phyloP scores from a whole-genome alignment of 106 monocot species.

The Chionographis japonica region DNA sequence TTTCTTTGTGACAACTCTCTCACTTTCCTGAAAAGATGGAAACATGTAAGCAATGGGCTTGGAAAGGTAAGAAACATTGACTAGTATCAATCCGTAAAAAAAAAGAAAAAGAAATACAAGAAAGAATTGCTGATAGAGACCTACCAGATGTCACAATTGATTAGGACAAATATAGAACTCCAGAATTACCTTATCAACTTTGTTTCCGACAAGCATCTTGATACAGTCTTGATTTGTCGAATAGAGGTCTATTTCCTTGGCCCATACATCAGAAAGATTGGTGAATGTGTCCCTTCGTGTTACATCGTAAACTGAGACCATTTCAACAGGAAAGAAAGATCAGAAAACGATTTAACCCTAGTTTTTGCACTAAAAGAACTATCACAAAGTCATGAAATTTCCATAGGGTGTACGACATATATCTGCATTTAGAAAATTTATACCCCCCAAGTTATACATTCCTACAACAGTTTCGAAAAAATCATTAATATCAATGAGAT shows the following conservation, averaged over 20 bases:
- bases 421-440: too few species aligned
- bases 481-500: too few species aligned
- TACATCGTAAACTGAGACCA: constrained; percentile 84
- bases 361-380: too few species aligned
- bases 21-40: constrained; percentile 62
- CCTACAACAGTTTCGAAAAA: too few species aligned
- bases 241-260: constrained; percentile 96
- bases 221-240: constrained; percentile 99
- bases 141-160: background rate
- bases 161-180: background rate
- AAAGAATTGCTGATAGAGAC: background rate
- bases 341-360: background rate
- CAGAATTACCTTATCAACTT: constrained; percentile 84
- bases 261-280: constrained; percentile 89
- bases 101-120: too few species aligned
- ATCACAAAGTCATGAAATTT: too few species aligned
- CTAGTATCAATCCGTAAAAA: too few species aligned
- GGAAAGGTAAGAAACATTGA: too few species aligned
- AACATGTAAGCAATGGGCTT: too few species aligned
- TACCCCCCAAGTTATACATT: too few species aligned
- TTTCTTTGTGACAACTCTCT: constrained; percentile 92
- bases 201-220: constrained; percentile 99
- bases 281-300: constrained; percentile 94
- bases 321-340: background rate
- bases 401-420: too few species aligned